Evolutionary conservation across 176 grass and related monocot species (phyloP), one percentile per base, ranked within the genome.

Genomic region (Rhynchospora breviuscula): DNA sequence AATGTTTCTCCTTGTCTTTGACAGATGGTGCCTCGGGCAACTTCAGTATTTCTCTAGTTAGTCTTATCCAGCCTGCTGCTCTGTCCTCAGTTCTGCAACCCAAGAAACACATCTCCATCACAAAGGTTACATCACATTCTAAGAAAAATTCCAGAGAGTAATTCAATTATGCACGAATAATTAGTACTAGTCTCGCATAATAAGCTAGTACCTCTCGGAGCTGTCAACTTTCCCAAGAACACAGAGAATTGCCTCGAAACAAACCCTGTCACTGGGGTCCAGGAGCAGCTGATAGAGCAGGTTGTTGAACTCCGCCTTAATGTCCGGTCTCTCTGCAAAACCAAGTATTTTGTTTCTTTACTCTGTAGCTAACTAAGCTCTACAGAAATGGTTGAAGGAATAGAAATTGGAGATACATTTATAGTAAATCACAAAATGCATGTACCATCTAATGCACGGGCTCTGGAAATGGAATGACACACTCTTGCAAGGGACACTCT

Each of bases 231-330:
- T 99, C 59, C 96, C 96, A 85, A 99, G 75, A 17, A 99, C 93
- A 88, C 96, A 95, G 10, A 95, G 88, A 89, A 99, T 95, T 63
- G 96, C 96, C 85, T 99, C 96, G 86, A 99, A 99, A 90, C 96
- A 99, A 85, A 99, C 96, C 87, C 91, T 92, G 67, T 99, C 96
- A 83, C 96, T 99, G 66, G 96, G 96, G 87, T 99, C 96, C 76
- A 99, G 90, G 88, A 99, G 93, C 83, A 99, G 88, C 86, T 95
- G 96, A 85, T 99, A 99, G 64, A 99, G 96, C 80, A 99, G 96
- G 84, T 86, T 95, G 78, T 86, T 99, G 85, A 92, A 99, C 59
- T 95, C 92, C 67, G 93, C 91, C 49, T 87, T 99, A 79, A 99
- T 89, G 78, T 93, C 93, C 80, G 96, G 93, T 85, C 93, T 93